Conservation (phyloP, 495 filamentous ascomycete genomes). For the Penicillium paradoxum region DNA sequence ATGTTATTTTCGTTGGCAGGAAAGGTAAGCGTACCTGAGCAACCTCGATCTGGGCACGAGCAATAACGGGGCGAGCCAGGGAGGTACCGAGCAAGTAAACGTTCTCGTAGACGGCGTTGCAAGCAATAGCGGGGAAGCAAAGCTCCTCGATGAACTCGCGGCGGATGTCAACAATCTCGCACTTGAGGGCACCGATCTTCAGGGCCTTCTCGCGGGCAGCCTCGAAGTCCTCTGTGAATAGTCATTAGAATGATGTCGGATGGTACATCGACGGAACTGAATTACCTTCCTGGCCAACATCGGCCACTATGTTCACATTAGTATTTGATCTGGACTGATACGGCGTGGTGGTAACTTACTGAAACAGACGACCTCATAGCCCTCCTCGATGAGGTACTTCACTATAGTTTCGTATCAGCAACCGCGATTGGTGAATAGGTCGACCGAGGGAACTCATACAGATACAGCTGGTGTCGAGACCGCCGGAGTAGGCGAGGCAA, state of each 20-base stretch:
- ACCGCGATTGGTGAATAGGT: conserved; percentile 3
- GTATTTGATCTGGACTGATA: background rate
- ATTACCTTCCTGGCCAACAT: conserved; percentile 57
- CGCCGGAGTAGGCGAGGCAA: conserved; percentile 42
- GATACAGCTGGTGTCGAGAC: conserved; percentile 65
- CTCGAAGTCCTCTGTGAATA: conserved; percentile 53
- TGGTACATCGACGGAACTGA: background rate
- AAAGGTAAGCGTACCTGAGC: conserved; percentile 36
- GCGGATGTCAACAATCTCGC: conserved; percentile 50
- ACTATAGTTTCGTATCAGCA: conserved; percentile 28
- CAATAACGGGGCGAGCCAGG: conserved; percentile 85
- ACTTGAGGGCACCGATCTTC: conserved; percentile 52
- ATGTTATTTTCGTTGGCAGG: background rate
- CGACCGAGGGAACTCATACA: conserved; percentile 25
- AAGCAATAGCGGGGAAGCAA: conserved; percentile 76
- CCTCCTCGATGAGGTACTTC: conserved; percentile 63
- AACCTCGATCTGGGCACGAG: conserved; percentile 70
- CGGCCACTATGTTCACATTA: conserved; percentile 43
- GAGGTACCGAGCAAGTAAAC: conserved; percentile 75
- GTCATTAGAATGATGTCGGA: conserved; percentile 2
- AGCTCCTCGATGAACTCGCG: conserved; percentile 79
- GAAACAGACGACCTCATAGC: conserved; percentile 64
- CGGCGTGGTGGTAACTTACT: conserved; percentile 34
- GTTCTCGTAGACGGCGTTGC: conserved; percentile 85
- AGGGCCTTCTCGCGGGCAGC: conserved; percentile 52